Conservation (phyloP, 352 stramenopile genomes). For the Globisporangium nagaii region DNA sequence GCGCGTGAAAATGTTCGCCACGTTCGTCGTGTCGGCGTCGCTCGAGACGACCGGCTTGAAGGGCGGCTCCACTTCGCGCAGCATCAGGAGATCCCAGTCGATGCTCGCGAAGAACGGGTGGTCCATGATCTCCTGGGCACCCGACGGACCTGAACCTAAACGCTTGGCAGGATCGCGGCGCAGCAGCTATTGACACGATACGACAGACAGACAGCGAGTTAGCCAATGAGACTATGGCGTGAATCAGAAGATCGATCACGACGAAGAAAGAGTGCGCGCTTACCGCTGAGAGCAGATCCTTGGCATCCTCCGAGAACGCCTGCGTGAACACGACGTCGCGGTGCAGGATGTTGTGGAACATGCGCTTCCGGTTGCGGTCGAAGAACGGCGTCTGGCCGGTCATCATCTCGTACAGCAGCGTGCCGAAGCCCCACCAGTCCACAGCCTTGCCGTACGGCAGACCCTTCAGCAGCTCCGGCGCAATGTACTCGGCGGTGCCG, state of each 20-base stretch:
- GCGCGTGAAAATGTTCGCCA: slow-evolving; percentile 85
- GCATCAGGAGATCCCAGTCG: slow-evolving; percentile 77
- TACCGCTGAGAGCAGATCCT: slow-evolving; percentile 70
- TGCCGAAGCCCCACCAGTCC: slow-evolving; percentile 94
- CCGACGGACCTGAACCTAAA: slow-evolving; percentile 69
- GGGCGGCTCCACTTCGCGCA: slow-evolving; percentile 77
- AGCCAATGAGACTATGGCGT: background rate
- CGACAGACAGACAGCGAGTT: no score
- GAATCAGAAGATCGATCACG: no score
- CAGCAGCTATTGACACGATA: slow-evolving; percentile 70
- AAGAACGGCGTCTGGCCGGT: slow-evolving; percentile 92
- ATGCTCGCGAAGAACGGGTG: slow-evolving; percentile 87
- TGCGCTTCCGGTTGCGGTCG: slow-evolving; percentile 92
- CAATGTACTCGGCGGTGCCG: slow-evolving; percentile 92
- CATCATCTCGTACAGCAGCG: slow-evolving; percentile 95
- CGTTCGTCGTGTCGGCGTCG: slow-evolving; percentile 79
- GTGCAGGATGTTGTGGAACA: slow-evolving; percentile 93
- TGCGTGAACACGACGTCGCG: slow-evolving; percentile 83
- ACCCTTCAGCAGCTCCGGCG: slow-evolving; percentile 86
- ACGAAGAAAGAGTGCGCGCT: slow-evolving; percentile 8
- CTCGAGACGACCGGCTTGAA: slow-evolving; percentile 85
- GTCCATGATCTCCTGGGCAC: slow-evolving; percentile 88
- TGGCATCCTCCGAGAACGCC: slow-evolving; percentile 85
- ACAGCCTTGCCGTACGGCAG: slow-evolving; percentile 87
- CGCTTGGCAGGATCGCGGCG: slow-evolving; percentile 79